A percentile compares a stretch with the other conserved stretches of the same genome.
phyloP scores from a whole-genome alignment of 2,329 filamentous ascomycete genomes.

The Aspergillus candidus region DNA sequence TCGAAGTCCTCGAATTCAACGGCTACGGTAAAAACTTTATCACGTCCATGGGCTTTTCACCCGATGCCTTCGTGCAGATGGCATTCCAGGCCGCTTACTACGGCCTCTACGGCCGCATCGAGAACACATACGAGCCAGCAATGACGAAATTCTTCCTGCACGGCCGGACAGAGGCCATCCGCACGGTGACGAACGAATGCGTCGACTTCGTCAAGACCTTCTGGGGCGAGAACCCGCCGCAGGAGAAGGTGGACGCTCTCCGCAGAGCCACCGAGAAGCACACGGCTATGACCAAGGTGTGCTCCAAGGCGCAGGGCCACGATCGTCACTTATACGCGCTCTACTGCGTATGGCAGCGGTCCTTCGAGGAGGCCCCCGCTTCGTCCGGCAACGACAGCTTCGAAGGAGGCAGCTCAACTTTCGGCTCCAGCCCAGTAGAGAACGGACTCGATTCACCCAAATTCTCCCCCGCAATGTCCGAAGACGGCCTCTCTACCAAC shows the following conservation, averaged over 20 bases:
- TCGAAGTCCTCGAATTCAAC: conserved; percentile 80
- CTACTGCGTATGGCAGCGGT: conserved; percentile 90
- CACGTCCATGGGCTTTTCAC: conserved; percentile 92
- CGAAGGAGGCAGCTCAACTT: conserved; percentile 48
- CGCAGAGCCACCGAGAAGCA: conserved; percentile 79
- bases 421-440: conserved; percentile 56
- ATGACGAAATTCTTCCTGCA: conserved; percentile 97
- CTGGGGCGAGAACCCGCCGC: conserved; percentile 82
- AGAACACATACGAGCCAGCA: conserved; percentile 94
- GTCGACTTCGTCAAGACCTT: conserved; percentile 89
- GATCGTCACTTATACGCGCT: conserved; percentile 91
- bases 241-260: conserved; percentile 79
- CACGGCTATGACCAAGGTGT: conserved; percentile 70
- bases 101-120: conserved; percentile 85
- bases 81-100: conserved; percentile 98
- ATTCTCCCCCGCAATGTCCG: conserved; percentile 36
- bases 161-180: conserved; percentile 88
- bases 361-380: conserved; percentile 63
- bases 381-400: conserved; percentile 46
- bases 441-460: conserved; percentile 24
- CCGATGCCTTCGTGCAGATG: conserved; percentile 98
- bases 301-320: conserved; percentile 82
- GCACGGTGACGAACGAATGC: conserved; percentile 74
- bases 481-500: conserved; percentile 44
- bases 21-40: conserved; percentile 97